A percentile compares a stretch with the other conserved stretches of the same genome.
Conservation (phyloP, 495 filamentous ascomycete genomes). For the Penicillium tannophilum region DNA sequence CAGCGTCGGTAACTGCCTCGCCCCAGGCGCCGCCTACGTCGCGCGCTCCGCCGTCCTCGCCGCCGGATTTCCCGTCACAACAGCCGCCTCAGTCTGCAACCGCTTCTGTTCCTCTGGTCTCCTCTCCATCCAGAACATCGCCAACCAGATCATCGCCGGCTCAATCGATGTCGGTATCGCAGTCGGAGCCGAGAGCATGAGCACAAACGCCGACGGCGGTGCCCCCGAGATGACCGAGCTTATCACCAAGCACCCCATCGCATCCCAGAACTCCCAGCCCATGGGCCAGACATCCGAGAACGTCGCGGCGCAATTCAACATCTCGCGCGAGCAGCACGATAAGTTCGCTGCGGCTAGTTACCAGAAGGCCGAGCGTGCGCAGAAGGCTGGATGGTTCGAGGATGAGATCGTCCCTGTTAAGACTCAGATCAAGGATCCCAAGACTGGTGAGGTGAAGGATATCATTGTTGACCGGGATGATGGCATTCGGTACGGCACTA, state of each 20-base stretch:
- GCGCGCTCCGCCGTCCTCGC: conserved; percentile 84
- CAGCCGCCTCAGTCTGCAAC: conserved; percentile 76
- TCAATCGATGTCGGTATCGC: conserved; percentile 88
- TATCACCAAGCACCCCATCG: conserved; percentile 70
- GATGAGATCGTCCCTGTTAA: conserved; percentile 91
- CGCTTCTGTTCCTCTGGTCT: conserved; percentile 96
- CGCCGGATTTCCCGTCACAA: conserved; percentile 88
- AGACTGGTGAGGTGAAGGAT: conserved; percentile 74
- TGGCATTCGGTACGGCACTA: conserved; percentile 88
- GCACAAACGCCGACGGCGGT: conserved; percentile 67
- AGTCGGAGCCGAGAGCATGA: conserved; percentile 88
- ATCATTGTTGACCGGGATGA: conserved; percentile 84
- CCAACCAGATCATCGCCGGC: conserved; percentile 78
- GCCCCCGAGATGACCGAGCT: conserved; percentile 73
- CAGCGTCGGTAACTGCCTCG: conserved; percentile 81
- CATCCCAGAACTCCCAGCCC: conserved; percentile 79
- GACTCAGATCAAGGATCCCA: conserved; percentile 76
- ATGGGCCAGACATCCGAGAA: conserved; percentile 99
- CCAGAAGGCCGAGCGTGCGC: conserved; percentile 81
- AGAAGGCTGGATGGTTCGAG: conserved; percentile 88
- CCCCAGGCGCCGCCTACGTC: conserved; percentile 68
- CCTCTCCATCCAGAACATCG: conserved; percentile 89
- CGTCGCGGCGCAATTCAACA: conserved; percentile 81
- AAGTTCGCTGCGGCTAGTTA: conserved; percentile 81
- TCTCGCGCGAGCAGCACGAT: conserved; percentile 76